Evolutionary conservation across 306 rosid genomes (phyloP), one percentile per base, ranked within the genome.

Genomic region (Calophaca sinica): DNA sequence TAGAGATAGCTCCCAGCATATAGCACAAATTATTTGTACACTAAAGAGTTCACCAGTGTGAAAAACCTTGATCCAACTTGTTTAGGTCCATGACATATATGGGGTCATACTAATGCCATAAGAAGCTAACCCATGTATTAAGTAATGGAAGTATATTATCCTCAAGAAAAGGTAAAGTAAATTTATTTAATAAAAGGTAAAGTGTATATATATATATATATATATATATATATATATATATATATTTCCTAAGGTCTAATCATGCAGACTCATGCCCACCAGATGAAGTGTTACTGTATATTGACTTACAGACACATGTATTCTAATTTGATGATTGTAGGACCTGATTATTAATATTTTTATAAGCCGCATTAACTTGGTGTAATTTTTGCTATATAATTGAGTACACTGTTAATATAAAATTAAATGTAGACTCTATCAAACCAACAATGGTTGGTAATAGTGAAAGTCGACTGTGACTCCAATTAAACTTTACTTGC

Each of bases 211-310:
- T 5, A 20, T 20, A 20, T 20, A 20, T 20, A 20, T 20, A 20
- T 20, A 0, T 20, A 1, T 20, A 1, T 20, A 1, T 20, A 1
- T 20, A 1, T 20, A 1, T 20, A 1, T 20, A 1, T 20, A 1
- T 20, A 2, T 3, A 13, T 62, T 74, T 49, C 78, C 52, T 45
- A 51, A 33, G 44, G 69, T 45, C 53, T 35, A 13, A 57, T 55
- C 61, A 46, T 68, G 44, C 50, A 68, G 32, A 59, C 55, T 76
- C 74, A 61, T 66, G 29, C 50, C 13, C 7, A 33, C 55, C 41
- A 76, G 39, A 76, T 57, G 44, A 15, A 62, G 41, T 9, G 20
- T 53, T 28, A 28, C 48, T 42, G 35, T 26, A 67, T 54, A 46
- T 64, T 42, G 41, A 66, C 11, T 52, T 39, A 32, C 12, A 13